Conservation (phyloP, 192 early-diverging fungal species). For the Chytriomyces sp. region DNA sequence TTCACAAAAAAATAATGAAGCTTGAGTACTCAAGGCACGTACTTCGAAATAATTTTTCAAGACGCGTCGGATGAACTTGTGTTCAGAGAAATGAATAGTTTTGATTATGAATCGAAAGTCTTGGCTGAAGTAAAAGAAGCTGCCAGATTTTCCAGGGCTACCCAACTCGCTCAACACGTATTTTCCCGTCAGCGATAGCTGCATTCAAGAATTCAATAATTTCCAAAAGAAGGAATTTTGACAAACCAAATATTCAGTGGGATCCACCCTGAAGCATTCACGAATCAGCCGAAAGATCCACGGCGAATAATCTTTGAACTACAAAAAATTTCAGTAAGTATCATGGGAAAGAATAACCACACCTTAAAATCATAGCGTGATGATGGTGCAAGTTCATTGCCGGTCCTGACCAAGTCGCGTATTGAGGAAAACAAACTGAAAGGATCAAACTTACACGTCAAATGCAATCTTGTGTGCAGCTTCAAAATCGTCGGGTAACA, state of each 20-base stretch:
- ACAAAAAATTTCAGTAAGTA: neutral
- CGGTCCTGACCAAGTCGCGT: slow-evolving; percentile 72
- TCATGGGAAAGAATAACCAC: neutral
- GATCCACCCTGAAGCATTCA: slow-evolving; percentile 84
- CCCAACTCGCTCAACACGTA: slow-evolving; percentile 94
- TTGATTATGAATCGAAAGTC: slow-evolving; percentile 99
- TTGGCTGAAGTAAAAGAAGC: slow-evolving; percentile 97
- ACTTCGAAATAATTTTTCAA: slow-evolving; percentile 86
- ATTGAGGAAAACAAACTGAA: neutral
- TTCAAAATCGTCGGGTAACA: slow-evolving; percentile 78
- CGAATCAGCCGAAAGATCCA: slow-evolving; percentile 94
- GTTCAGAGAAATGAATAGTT: slow-evolving; percentile 92
- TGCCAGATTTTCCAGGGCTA: slow-evolving; percentile 93
- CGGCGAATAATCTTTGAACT: slow-evolving; percentile 98
- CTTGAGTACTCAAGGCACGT: slow-evolving; percentile 4
- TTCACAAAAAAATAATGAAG: neutral
- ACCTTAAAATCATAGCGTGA: slow-evolving; percentile 93
- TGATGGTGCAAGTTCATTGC: slow-evolving; percentile 93
- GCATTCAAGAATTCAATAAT: slow-evolving; percentile 3
- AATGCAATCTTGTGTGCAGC: slow-evolving; percentile 94
- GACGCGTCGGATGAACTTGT: slow-evolving; percentile 89
- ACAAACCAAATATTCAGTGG: slow-evolving; percentile 88
- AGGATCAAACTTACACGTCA: slow-evolving; percentile 68
- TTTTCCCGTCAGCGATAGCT: slow-evolving; percentile 91
- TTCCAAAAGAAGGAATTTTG: neutral